Percentiles rank a stretch among this genome's conserved stretches.
These are phyloP conservation scores for Monosporozyma siamensis DNA, from an alignment of 805 yeast genomes.

Conservation along the genomic window DNA sequence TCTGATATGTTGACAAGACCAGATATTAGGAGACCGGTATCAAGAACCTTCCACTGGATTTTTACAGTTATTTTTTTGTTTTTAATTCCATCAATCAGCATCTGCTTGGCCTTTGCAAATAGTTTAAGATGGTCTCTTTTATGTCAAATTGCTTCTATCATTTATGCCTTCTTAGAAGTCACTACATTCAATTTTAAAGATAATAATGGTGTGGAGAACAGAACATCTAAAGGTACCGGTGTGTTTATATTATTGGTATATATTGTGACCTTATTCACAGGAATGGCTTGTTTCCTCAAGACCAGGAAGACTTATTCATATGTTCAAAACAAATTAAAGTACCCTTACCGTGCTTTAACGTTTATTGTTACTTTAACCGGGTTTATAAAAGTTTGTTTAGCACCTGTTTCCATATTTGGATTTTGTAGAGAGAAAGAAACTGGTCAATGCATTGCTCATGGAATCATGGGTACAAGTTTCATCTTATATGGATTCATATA, in stretches of 20 bases:
- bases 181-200: conserved; percentile 55
- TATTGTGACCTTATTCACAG: neutral
- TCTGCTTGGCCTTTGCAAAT: conserved; percentile 48
- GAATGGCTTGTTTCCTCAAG: conserved; percentile 14
- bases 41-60: conserved; percentile 61
- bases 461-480: conserved; percentile 91
- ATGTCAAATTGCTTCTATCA: conserved; percentile 39
- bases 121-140: conserved; percentile 36
- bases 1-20: conserved; percentile 27
- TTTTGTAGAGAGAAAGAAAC: conserved; percentile 77
- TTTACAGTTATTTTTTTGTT: conserved; percentile 39
- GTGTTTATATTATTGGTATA: neutral
- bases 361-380: conserved; percentile 46
- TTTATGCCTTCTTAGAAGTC: conserved; percentile 49
- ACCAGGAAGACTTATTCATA: conserved; percentile 39
- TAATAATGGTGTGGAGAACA: conserved; percentile 53
- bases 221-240: conserved; percentile 59
- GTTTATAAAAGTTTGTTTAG: conserved; percentile 72
- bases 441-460: conserved; percentile 95
- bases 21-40: conserved; percentile 36
- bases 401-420: conserved; percentile 77
- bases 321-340: conserved; percentile 9
- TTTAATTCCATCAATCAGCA: conserved; percentile 47
- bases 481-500: conserved; percentile 69
- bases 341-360: conserved; percentile 39